These are phyloP conservation scores for Aspergillus sp. DNA, from an alignment of 2,329 filamentous ascomycete species.

Conservation along the genomic window DNA sequence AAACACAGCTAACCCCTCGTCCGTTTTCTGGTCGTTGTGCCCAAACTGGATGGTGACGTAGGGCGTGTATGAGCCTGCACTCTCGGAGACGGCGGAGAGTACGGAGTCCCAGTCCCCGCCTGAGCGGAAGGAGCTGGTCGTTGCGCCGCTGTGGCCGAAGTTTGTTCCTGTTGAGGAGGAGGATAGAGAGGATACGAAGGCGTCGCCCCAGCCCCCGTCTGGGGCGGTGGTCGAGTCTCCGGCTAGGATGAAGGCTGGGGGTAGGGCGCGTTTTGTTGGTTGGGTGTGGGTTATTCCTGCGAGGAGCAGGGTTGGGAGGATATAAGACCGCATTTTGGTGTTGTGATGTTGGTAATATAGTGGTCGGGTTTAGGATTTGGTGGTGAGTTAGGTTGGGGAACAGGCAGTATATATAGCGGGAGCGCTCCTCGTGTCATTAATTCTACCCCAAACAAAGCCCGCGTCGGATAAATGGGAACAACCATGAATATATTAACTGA, in stretches of 20 bases:
- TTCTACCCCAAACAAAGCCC: no score
- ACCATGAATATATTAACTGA: neutral
- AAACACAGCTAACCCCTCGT: slow-evolving; percentile 5
- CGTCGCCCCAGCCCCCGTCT: slow-evolving; percentile 14
- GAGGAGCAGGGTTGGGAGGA: neutral
- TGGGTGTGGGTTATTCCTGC: neutral
- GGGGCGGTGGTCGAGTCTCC: slow-evolving; percentile 16
- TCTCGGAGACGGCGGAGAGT: neutral
- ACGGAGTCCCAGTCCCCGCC: slow-evolving; percentile 13
- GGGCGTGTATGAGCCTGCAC: slow-evolving; percentile 3
- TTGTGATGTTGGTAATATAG: neutral
- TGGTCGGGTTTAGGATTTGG: no score
- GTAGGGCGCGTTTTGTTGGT: neutral
- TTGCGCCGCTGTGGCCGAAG: slow-evolving; percentile 11
- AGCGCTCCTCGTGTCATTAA: no score
- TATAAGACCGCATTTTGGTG: neutral
- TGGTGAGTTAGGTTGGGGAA: no score
- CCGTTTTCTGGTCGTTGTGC: slow-evolving; percentile 16
- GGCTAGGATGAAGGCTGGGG: slow-evolving; percentile 10
- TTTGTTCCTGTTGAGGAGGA: slow-evolving; percentile 9
- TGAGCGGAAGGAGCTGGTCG: slow-evolving; percentile 8
- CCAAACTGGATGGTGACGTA: slow-evolving; percentile 17
- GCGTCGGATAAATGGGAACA: neutral
- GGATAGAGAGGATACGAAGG: slow-evolving; percentile 5
- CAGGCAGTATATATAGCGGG: no score